Evolutionary conservation across 1,139 yeast genomes (phyloP).

Genomic region (Sugiyamaella japonica): DNA sequence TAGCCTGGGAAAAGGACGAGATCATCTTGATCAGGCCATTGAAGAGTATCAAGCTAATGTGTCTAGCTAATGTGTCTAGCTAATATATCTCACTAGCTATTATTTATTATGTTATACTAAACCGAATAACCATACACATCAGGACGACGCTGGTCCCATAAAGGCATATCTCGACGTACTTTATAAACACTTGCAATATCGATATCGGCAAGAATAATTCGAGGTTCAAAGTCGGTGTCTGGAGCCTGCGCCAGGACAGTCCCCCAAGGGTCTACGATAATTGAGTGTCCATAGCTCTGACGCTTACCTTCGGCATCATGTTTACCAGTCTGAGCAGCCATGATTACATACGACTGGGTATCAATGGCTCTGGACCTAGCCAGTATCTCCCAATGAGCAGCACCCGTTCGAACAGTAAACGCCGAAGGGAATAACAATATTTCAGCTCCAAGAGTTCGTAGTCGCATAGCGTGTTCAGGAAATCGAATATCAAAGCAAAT

Average conservation of each 20-base stretch:
- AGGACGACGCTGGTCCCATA: slow-evolving; percentile 66
- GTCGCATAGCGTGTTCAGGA: slow-evolving; percentile 71
- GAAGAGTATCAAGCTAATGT: slow-evolving; percentile 7
- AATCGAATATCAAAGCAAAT: slow-evolving; percentile 89
- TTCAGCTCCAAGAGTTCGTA: slow-evolving; percentile 73
- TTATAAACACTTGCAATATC: slow-evolving; percentile 50
- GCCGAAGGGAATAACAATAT: slow-evolving; percentile 85
- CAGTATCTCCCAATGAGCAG: slow-evolving; percentile 82
- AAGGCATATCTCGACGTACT: slow-evolving; percentile 70
- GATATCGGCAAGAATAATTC: slow-evolving; percentile 68
- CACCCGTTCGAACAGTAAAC: slow-evolving; percentile 87
- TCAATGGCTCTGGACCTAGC: slow-evolving; percentile 86
- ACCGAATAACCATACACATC: slow-evolving; percentile 47
- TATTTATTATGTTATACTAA: slow-evolving; percentile 5
- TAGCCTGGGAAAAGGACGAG: slow-evolving; percentile 14
- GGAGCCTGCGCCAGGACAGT: slow-evolving; percentile 62
- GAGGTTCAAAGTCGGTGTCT: slow-evolving; percentile 51
- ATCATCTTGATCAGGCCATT: slow-evolving; percentile 5
- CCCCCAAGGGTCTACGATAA: slow-evolving; percentile 93
- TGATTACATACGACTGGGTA: slow-evolving; percentile 79
- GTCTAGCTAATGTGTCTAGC: neutral
- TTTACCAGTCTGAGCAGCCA: slow-evolving; percentile 89
- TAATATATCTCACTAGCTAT: neutral
- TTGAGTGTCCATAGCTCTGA: slow-evolving; percentile 77
- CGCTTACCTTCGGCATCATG: slow-evolving; percentile 53